A percentile compares a stretch with the other conserved stretches of the same genome.
These are phyloP conservation scores for Ophiostoma fasciatum DNA, from an alignment of 2,329 filamentous ascomycete genomes.

Conservation along the genomic window DNA sequence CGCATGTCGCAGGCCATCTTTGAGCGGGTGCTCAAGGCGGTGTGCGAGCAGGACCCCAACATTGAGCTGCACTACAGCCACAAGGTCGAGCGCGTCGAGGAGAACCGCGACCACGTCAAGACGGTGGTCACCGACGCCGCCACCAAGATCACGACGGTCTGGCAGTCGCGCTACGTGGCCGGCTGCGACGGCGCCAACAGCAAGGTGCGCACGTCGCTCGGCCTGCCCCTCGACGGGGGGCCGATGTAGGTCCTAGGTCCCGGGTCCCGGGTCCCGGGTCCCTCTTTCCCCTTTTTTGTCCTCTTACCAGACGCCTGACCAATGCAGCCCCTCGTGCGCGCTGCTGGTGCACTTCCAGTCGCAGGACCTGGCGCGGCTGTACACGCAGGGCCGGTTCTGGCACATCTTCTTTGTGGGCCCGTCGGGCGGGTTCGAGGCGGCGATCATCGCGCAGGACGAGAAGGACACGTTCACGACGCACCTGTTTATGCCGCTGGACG, in stretches of 20 bases:
- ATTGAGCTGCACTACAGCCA: constrained; percentile 16
- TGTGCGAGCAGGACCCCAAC: constrained; percentile 12
- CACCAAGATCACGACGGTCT: neutral
- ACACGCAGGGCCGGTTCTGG: constrained; percentile 11
- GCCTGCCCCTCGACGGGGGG: constrained; percentile 6
- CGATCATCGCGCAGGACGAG: constrained; percentile 8
- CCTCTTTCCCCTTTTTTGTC: too few species aligned
- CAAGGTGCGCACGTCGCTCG: neutral
- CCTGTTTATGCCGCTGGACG: constrained; percentile 3
- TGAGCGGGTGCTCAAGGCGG: constrained; percentile 19
- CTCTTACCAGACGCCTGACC: too few species aligned
- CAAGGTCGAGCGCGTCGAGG: constrained; percentile 2
- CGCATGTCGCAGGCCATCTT: constrained; percentile 20
- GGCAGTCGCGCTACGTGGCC: neutral
- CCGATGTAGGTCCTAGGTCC: constrained; percentile 8
- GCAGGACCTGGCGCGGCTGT: constrained; percentile 5
- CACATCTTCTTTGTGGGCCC: constrained; percentile 10
- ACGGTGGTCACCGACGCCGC: neutral
- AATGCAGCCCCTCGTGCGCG: constrained; percentile 4
- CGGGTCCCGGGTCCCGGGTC: too few species aligned
- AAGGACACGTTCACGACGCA: constrained; percentile 6
- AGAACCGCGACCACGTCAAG: neutral
- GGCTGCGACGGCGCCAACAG: constrained; percentile 8
- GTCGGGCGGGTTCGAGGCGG: constrained; percentile 2
- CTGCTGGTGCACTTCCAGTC: constrained; percentile 14